Evolutionary conservation across 164 flowering plant species (phyloP).

Genomic region (Cinnamomum chago): DNA sequence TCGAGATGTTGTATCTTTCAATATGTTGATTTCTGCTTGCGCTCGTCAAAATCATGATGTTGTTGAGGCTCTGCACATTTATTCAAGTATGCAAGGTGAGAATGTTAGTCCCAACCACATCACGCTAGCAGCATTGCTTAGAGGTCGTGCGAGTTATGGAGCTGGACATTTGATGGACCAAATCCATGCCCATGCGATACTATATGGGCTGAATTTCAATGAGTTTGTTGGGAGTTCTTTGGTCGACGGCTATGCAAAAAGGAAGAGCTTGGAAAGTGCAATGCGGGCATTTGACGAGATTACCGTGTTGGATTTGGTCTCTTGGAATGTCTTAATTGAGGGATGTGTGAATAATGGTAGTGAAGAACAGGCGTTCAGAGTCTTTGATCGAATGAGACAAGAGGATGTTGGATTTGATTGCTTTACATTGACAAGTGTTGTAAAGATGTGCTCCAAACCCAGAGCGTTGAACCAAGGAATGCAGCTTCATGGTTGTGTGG

Average conservation of each 20-base stretch:
- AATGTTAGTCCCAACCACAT: constrained; percentile 20
- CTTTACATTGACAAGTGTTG: constrained; percentile 29
- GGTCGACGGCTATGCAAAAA: constrained; percentile 23
- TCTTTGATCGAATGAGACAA: constrained; percentile 19
- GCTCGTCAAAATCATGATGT: background rate
- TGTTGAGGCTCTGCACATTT: constrained; percentile 1
- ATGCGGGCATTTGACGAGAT: constrained; percentile 24
- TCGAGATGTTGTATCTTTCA: constrained; percentile 21
- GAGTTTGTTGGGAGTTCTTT: constrained; percentile 27
- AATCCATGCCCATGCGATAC: constrained; percentile 18
- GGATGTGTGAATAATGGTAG: constrained; percentile 20
- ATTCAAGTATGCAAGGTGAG: constrained; percentile 16
- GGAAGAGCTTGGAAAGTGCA: constrained; percentile 20
- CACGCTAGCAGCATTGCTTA: constrained; percentile 14
- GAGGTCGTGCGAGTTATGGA: constrained; percentile 4
- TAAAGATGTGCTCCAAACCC: constrained; percentile 22
- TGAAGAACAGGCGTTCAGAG: constrained; percentile 17
- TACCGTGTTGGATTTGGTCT: constrained; percentile 21
- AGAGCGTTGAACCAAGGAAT: constrained; percentile 18
- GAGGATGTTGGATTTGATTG: constrained; percentile 18
- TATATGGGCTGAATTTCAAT: constrained; percentile 20
- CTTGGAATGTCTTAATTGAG: constrained; percentile 30
- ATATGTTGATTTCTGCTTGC: constrained; percentile 14
- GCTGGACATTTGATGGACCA: constrained; percentile 7
- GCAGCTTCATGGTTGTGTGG: constrained; percentile 24